phyloP scores from a whole-genome alignment of 306 rosid species.

The Bauhinia variegata region DNA sequence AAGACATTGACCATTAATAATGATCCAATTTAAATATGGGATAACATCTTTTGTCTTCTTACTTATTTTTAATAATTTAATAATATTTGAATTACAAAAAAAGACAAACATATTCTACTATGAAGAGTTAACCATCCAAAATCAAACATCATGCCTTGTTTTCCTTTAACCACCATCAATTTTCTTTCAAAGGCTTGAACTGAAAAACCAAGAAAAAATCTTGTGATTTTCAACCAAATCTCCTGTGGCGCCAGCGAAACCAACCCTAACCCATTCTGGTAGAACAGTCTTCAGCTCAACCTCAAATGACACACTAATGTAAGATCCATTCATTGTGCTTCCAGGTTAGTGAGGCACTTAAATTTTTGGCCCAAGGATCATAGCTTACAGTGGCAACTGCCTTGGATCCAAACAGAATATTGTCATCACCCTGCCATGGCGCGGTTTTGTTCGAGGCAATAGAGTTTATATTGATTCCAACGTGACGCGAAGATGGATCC shows the following conservation, averaged over 20 bases:
- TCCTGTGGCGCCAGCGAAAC: conserved; percentile 49
- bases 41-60: no score
- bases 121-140: background rate
- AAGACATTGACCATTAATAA: no score
- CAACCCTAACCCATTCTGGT: conserved; percentile 56
- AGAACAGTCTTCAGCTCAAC: conserved; percentile 46
- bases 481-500: conserved; percentile 36
- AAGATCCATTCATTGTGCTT: background rate
- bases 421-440: no score
- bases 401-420: no score
- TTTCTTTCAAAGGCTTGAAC: conserved; percentile 16
- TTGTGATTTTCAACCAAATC: conserved; percentile 26
- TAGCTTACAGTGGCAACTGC: conserved; percentile 42
- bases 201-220: conserved; percentile 43
- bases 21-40: no score
- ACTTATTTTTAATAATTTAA: no score
- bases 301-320: conserved; percentile 14
- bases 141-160: background rate
- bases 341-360: conserved; percentile 29
- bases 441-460: conserved; percentile 24
- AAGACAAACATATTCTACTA: no score
- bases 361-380: conserved; percentile 25
- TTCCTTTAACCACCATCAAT: background rate
- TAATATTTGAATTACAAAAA: no score
- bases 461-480: conserved; percentile 48